Percentiles rank a stretch among this genome's conserved stretches.
Evolutionary conservation across 2,329 filamentous ascomycete species (phyloP).

Genomic region (Aspergillus caelatus): DNA sequence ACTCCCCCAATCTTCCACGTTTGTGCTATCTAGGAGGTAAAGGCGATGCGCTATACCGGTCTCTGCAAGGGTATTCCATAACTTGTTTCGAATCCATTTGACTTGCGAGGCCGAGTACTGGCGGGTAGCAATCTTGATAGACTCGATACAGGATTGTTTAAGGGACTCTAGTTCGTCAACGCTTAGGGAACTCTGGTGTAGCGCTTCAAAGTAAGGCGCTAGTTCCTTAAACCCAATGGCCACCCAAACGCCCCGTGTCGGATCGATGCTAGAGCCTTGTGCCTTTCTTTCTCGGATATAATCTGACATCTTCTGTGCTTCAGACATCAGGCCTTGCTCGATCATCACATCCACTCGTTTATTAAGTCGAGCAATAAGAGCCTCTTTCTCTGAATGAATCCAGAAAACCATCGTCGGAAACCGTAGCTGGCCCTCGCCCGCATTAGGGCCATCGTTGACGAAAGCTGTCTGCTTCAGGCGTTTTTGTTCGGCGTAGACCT

Average conservation of each 20-base stretch:
- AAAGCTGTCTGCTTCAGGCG: slow-evolving; percentile 28
- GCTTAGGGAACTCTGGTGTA: slow-evolving; percentile 27
- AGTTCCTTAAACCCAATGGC: slow-evolving; percentile 97
- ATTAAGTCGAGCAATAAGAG: slow-evolving; percentile 72
- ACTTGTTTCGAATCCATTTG: slow-evolving; percentile 83
- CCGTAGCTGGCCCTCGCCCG: slow-evolving; percentile 42
- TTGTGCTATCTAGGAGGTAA: slow-evolving; percentile 80
- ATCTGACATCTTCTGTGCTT: slow-evolving; percentile 59
- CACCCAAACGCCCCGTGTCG: slow-evolving; percentile 86
- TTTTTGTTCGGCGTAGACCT: slow-evolving; percentile 81
- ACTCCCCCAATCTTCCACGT: slow-evolving; percentile 63
- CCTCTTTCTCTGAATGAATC: slow-evolving; percentile 74
- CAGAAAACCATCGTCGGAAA: slow-evolving; percentile 76
- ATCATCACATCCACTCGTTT: slow-evolving; percentile 84
- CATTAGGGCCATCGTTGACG: slow-evolving; percentile 21
- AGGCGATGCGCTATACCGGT: slow-evolving; percentile 59
- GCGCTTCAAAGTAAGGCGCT: slow-evolving; percentile 66
- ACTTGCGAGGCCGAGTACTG: slow-evolving; percentile 86
- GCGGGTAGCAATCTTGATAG: slow-evolving; percentile 79
- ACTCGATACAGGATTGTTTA: slow-evolving; percentile 65
- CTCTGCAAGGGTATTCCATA: slow-evolving; percentile 68
- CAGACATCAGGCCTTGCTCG: slow-evolving; percentile 62
- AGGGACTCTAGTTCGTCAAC: slow-evolving; percentile 56
- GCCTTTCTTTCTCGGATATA: slow-evolving; percentile 50
- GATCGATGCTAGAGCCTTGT: slow-evolving; percentile 63